phyloP scores from a whole-genome alignment of 1,139 yeast genomes.

The Suhomyces guaymorum region DNA sequence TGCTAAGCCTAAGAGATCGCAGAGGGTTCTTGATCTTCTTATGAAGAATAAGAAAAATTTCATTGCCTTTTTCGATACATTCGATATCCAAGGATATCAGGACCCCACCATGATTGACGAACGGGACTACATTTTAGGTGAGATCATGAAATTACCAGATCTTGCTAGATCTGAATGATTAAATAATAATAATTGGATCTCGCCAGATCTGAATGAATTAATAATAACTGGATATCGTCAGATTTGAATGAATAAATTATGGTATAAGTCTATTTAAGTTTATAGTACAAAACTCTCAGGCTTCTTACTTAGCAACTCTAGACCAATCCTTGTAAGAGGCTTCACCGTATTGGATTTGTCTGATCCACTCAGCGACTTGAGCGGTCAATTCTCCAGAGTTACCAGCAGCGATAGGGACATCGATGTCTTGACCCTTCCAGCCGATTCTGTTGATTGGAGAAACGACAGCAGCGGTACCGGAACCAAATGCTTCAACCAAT shows the following conservation, averaged over 20 bases:
- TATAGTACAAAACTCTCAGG: slow-evolving; percentile 1
- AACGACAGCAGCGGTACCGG: slow-evolving; percentile 97
- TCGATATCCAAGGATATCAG: slow-evolving; percentile 62
- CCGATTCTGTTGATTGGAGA: slow-evolving; percentile 89
- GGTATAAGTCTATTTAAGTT: neutral
- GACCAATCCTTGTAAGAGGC: slow-evolving; percentile 66
- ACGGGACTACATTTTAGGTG: slow-evolving; percentile 73
- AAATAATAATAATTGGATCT: neutral
- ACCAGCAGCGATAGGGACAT: slow-evolving; percentile 77
- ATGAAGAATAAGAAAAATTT: slow-evolving; percentile 80
- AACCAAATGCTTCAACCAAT: slow-evolving; percentile 91
- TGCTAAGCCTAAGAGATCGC: slow-evolving; percentile 90
- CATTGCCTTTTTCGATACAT: slow-evolving; percentile 64
- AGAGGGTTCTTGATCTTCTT: slow-evolving; percentile 75
- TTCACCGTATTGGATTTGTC: slow-evolving; percentile 85
- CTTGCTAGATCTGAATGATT: slow-evolving; percentile 6
- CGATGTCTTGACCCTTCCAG: slow-evolving; percentile 68
- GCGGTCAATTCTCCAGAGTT: slow-evolving; percentile 82
- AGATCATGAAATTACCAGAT: slow-evolving; percentile 66
- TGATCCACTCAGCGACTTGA: slow-evolving; percentile 79
- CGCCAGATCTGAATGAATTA: neutral
- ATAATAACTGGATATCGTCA: neutral
- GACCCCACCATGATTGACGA: slow-evolving; percentile 77
- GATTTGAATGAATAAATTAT: neutral
- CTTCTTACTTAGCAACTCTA: slow-evolving; percentile 40